Conservation (phyloP, 2,329 filamentous ascomycete genomes). For the Venturia oleaginea region DNA sequence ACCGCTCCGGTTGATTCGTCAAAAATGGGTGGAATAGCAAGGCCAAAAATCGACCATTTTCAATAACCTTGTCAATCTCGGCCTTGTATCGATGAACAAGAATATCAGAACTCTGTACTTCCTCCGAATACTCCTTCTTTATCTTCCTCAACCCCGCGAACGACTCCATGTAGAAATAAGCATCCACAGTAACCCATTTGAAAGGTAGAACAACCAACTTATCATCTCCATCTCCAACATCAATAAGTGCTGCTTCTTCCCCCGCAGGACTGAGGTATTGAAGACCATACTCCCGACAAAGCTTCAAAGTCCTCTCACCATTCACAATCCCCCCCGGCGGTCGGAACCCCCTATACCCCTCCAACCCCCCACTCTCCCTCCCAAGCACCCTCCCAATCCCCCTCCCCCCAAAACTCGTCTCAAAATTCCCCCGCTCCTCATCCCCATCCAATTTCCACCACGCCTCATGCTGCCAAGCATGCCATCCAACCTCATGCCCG, state of each 20-base stretch:
- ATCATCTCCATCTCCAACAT: conserved; percentile 15
- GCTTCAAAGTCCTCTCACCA: conserved; percentile 22
- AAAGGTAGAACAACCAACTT: conserved; percentile 21
- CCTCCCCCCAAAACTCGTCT: conserved; percentile 21
- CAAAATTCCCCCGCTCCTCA: conserved; percentile 21
- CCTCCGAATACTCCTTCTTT: conserved; percentile 20
- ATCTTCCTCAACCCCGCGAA: conserved; percentile 21
- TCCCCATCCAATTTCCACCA: conserved; percentile 22
- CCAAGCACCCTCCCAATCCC: conserved; percentile 17
- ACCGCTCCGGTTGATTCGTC: conserved; percentile 18
- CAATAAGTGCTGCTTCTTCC: conserved; percentile 20
- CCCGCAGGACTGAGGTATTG: conserved; percentile 26
- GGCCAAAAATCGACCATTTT: conserved; percentile 21
- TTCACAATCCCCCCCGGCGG: conserved; percentile 25
- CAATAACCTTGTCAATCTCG: conserved; percentile 23
- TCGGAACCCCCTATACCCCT: conserved; percentile 23
- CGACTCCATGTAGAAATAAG: conserved; percentile 26
- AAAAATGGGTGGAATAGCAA: conserved; percentile 27
- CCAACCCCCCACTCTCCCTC: conserved; percentile 6
- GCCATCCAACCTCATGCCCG: conserved; percentile 26
- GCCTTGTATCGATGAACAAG: conserved; percentile 19
- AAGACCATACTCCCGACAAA: conserved; percentile 23
- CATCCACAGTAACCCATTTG: conserved; percentile 24
- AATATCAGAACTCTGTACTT: conserved; percentile 17
- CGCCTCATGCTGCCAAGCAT: conserved; percentile 27